phyloP scores from a whole-genome alignment of 176 grass and related monocot species.

The Aechmea fasciata region DNA sequence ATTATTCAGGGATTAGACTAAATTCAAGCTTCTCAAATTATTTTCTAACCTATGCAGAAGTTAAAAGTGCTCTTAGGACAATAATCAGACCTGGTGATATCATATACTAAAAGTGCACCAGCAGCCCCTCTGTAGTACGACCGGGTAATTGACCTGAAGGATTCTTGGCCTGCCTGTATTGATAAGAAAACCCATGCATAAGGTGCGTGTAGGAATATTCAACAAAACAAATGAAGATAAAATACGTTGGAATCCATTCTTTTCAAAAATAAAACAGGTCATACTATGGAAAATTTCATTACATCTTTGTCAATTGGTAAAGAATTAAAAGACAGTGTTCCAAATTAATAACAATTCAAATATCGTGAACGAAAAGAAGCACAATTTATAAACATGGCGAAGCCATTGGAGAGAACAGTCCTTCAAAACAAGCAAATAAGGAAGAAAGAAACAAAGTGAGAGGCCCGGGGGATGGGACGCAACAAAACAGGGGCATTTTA shows the following conservation, averaged over 20 bases:
- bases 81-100: constrained; percentile 44
- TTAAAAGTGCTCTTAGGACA: background rate
- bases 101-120: constrained; percentile 67
- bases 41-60: background rate
- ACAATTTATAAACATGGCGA: too few species aligned
- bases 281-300: too few species aligned
- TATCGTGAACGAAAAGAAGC: too few species aligned
- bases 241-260: too few species aligned
- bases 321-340: background rate
- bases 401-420: too few species aligned
- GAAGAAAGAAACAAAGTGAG: too few species aligned
- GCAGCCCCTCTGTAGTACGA: constrained; percentile 79
- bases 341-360: background rate
- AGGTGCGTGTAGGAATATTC: constrained; percentile 2
- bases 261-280: too few species aligned
- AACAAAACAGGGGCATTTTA: too few species aligned
- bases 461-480: too few species aligned
- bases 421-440: too few species aligned
- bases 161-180: constrained; percentile 64
- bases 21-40: background rate
- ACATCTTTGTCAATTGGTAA: too few species aligned
- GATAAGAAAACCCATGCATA: background rate
- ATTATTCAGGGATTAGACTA: background rate
- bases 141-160: constrained; percentile 72
- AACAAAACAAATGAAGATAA: background rate